Base-by-base conservation (phyloP, 306 rosid genomes). In the Vachellia pachyceras region DNA sequence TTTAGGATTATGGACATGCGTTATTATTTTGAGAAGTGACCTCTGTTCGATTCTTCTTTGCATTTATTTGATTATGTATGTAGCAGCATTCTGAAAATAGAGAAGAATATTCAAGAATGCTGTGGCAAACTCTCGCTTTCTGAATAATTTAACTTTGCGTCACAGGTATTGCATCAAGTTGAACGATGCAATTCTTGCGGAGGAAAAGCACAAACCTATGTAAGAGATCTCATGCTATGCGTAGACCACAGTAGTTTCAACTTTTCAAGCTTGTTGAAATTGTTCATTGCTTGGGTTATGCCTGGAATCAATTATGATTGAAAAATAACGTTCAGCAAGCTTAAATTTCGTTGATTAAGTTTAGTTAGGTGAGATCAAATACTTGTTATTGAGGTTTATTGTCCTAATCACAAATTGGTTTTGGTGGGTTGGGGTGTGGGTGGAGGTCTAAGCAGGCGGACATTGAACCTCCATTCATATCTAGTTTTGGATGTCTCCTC, bases 121-220 rank as follows among this genome's bases (percentile, higher is more conserved):
- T 76, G 2, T 35, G 36, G 57, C 78, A 67, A 54, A 78, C 70
- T 81, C 84, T 87, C 5, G 25, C 69, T 23, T 73, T 73, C 69
- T 80, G 11, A 50, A 13, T 80, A 15, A 42, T 22, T 18, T 73
- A 18, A 50, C 57, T 13, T 60, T 36, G 44, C 42, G 42, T 47
- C 10, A 36, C 95, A 95, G 98, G 52, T 95, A 90, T 39, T 96
- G 81, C 37, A 45, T 93, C 84, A 88, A 90, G 90, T 78, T 82
- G 83, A 93, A 95, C 91, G 52, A 93, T 84, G 97, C 97, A 18
- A 91, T 91, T 83, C 93, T 93, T 72, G 96, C 99, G 0, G 98
- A 95, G 88, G 99, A 93, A 35, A 95, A 93, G 83, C 98, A 95
- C 87, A 84, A 91, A 68, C 90, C 94, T 18, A 95, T 95, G 99